These are phyloP conservation scores for Candida krabiensis DNA, from an alignment of 805 yeast genomes.

Conservation along the genomic window DNA sequence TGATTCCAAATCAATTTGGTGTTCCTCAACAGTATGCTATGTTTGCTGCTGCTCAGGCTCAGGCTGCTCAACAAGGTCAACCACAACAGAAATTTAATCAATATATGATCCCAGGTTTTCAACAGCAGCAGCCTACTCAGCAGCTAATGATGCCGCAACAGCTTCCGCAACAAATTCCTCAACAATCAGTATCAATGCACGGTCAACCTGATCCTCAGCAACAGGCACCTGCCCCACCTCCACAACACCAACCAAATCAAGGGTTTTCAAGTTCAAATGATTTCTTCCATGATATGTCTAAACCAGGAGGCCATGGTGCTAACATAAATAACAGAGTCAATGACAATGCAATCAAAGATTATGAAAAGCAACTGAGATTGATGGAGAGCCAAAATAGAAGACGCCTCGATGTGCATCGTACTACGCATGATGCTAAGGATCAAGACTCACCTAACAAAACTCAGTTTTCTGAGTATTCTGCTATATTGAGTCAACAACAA, in stretches of 20 bases:
- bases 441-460: constrained; percentile 16
- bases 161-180: constrained; percentile 20
- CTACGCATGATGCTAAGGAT: constrained; percentile 28
- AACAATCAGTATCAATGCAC: constrained; percentile 16
- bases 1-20: constrained; percentile 30
- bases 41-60: constrained; percentile 23
- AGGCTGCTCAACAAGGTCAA: constrained; percentile 17
- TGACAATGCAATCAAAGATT: constrained; percentile 69
- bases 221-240: constrained; percentile 17
- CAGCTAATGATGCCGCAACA: constrained; percentile 26
- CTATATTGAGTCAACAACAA: constrained; percentile 22
- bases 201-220: constrained; percentile 21
- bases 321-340: constrained; percentile 17
- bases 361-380: constrained; percentile 74
- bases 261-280: constrained; percentile 22
- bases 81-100: constrained; percentile 23
- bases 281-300: constrained; percentile 22
- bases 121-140: constrained; percentile 24
- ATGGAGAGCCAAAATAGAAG: constrained; percentile 76
- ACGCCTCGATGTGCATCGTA: constrained; percentile 55
- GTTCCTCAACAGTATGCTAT: constrained; percentile 30
- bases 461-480: constrained; percentile 24
- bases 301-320: constrained; percentile 21
- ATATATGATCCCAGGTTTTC: constrained; percentile 30
- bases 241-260: constrained; percentile 18